phyloP scores from a whole-genome alignment of 164 flowering plant species.

The Berberis thunbergii region DNA sequence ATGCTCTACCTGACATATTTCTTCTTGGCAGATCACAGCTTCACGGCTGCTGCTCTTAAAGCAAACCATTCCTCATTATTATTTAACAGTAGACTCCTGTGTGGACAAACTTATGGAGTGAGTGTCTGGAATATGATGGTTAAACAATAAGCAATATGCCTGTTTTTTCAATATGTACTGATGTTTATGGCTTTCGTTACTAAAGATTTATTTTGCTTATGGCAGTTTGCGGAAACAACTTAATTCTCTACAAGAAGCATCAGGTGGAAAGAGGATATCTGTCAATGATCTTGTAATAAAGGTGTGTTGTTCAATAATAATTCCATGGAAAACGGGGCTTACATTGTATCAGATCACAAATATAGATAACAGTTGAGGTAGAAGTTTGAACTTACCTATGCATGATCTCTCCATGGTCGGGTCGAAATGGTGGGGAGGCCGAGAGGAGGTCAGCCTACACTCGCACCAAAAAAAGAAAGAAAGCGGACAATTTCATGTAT shows the following conservation, averaged over 20 bases:
- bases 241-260: conserved; percentile 79
- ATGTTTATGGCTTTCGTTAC: not conserved
- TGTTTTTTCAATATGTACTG: not conserved
- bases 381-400: no score
- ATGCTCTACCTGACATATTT: conserved; percentile 1
- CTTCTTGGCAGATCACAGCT: conserved; percentile 65
- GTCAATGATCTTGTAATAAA: conserved; percentile 92
- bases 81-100: conserved; percentile 78
- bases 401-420: not conserved
- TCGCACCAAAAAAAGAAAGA: no score
- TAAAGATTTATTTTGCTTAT: conserved; percentile 1
- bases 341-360: not conserved
- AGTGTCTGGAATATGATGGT: conserved; percentile 13
- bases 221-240: conserved; percentile 68
- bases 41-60: conserved; percentile 79
- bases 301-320: conserved; percentile 29
- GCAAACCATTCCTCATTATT: conserved; percentile 96
- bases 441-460: not conserved
- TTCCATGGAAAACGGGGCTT: not conserved
- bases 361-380: no score
- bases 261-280: conserved; percentile 84
- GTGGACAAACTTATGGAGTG: conserved; percentile 91
- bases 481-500: no score
- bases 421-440: not conserved
- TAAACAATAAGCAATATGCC: not conserved